Conservation (phyloP, 306 rosid species). For the Vigna trinervia region DNA sequence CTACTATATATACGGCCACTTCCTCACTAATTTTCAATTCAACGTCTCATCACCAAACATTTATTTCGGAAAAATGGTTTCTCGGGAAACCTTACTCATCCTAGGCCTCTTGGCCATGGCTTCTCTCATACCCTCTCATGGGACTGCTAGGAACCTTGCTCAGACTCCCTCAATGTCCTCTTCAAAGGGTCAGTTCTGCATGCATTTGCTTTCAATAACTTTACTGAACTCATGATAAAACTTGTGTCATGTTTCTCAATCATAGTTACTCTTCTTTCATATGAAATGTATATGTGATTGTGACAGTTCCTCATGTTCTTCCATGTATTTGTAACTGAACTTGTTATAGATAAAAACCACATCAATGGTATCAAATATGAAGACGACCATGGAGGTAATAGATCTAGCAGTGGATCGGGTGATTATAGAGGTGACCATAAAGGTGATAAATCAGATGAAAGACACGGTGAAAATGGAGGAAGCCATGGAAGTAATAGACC, state of each 20-base stretch:
- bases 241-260: background rate
- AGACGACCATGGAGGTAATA: background rate
- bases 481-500: background rate
- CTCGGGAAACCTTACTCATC: conserved; percentile 27
- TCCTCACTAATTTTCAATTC: background rate
- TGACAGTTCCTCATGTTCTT: background rate
- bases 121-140: conserved; percentile 18
- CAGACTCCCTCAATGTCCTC: background rate
- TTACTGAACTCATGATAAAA: background rate
- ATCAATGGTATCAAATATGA: background rate
- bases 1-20: conserved; percentile 23
- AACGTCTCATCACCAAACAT: background rate
- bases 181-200: background rate
- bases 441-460: background rate
- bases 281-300: background rate
- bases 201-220: background rate
- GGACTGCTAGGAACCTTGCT: conserved; percentile 22
- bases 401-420: background rate
- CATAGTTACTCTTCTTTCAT: background rate
- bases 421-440: background rate
- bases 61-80: background rate
- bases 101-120: conserved; percentile 48
- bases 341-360: background rate
- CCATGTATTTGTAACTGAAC: background rate
- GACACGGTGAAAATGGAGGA: background rate